These are phyloP conservation scores for Udeniomyces megalosporus DNA, from an alignment of 768 basidiomycete genomes.

Conservation along the genomic window DNA sequence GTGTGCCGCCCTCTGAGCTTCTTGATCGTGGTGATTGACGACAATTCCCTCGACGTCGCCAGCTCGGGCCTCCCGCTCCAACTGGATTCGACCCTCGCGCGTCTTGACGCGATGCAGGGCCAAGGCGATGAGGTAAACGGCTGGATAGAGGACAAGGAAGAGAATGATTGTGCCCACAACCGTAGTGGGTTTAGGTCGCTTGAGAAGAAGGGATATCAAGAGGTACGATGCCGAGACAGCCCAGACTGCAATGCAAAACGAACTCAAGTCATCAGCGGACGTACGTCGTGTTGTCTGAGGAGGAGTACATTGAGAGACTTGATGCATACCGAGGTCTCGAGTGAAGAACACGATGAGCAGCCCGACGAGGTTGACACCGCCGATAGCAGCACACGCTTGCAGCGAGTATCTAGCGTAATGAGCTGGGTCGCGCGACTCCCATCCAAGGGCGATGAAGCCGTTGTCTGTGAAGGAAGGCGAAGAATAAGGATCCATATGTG, in stretches of 20 bases:
- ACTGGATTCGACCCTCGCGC: slow-evolving; percentile 9
- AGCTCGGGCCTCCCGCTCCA: slow-evolving; percentile 10
- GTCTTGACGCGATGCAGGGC: not conserved
- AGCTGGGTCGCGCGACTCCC: slow-evolving; percentile 33
- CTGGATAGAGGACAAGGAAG: slow-evolving; percentile 27
- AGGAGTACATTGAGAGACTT: slow-evolving; percentile 20
- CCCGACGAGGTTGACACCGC: slow-evolving; percentile 42
- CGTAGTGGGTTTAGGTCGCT: slow-evolving; percentile 26
- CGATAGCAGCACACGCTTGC: slow-evolving; percentile 54
- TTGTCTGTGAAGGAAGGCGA: no score
- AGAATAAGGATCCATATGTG: no score
- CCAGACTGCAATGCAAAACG: slow-evolving; percentile 23
- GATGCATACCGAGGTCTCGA: slow-evolving; percentile 23
- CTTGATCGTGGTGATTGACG: not conserved
- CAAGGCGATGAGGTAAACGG: not conserved
- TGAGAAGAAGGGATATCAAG: slow-evolving; percentile 24
- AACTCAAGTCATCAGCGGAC: slow-evolving; percentile 26
- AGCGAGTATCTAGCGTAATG: slow-evolving; percentile 48
- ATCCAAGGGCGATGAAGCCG: slow-evolving; percentile 52
- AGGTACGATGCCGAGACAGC: slow-evolving; percentile 19
- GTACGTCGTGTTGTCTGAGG: slow-evolving; percentile 18
- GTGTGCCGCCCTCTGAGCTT: no score
- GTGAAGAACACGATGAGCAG: slow-evolving; percentile 23
- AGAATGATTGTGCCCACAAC: slow-evolving; percentile 30
- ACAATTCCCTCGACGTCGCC: not conserved